Conservation (phyloP, 2,329 filamentous ascomycete genomes). For the Phoma sp. region DNA sequence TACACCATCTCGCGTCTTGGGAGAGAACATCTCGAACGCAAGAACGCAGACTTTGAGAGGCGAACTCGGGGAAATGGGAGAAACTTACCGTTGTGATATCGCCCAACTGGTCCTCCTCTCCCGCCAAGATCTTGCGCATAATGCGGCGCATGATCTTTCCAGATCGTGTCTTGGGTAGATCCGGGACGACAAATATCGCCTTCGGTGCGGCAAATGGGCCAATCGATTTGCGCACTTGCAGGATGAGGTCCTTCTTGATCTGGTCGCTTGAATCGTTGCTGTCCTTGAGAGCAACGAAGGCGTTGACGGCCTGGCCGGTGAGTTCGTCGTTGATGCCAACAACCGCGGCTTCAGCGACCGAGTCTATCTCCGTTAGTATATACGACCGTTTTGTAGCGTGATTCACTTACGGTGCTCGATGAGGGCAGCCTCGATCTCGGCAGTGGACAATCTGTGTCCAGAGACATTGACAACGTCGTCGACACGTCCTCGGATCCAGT, state of each 20-base stretch:
- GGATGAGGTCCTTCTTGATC: slow-evolving; percentile 88
- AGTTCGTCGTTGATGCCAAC: slow-evolving; percentile 93
- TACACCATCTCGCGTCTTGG: slow-evolving; percentile 13
- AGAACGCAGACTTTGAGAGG: neutral
- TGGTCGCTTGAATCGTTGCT: slow-evolving; percentile 76
- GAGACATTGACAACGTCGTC: slow-evolving; percentile 99
- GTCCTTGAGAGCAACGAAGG: slow-evolving; percentile 92
- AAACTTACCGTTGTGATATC: slow-evolving; percentile 84
- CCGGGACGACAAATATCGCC: slow-evolving; percentile 86
- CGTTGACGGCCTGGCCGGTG: slow-evolving; percentile 95
- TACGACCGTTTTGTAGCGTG: neutral
- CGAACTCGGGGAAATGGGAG: slow-evolving; percentile 8
- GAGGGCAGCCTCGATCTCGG: slow-evolving; percentile 96
- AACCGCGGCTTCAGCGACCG: slow-evolving; percentile 92
- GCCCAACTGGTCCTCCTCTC: slow-evolving; percentile 95
- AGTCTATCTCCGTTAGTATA: slow-evolving; percentile 51
- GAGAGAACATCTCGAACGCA: slow-evolving; percentile 3
- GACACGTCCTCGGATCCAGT: slow-evolving; percentile 98
- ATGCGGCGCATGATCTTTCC: slow-evolving; percentile 99
- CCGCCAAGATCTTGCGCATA: slow-evolving; percentile 93
- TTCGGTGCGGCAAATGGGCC: slow-evolving; percentile 97
- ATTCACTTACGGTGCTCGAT: slow-evolving; percentile 75
- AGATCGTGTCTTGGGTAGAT: slow-evolving; percentile 94
- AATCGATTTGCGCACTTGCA: slow-evolving; percentile 96
- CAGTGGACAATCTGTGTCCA: slow-evolving; percentile 93